Conservation (phyloP, 306 rosid species). For the Bauhinia variegata region DNA sequence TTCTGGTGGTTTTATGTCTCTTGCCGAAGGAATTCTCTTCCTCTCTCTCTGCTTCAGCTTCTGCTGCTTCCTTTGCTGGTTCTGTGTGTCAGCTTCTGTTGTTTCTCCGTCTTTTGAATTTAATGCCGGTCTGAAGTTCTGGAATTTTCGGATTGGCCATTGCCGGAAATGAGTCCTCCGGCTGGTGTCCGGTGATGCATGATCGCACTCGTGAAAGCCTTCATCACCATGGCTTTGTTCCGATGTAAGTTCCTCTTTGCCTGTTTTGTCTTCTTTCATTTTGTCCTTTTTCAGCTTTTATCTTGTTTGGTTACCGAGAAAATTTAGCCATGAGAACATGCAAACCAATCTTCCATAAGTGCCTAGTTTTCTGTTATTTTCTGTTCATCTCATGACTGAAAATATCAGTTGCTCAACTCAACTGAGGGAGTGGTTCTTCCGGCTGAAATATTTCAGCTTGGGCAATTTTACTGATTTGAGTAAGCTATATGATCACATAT, state of each 20-base stretch:
- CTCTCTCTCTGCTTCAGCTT: conserved; percentile 12
- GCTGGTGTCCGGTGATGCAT: conserved; percentile 41
- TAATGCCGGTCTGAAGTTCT: conserved; percentile 31
- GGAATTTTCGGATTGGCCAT: conserved; percentile 28
- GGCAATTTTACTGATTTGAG: conserved; percentile 29
- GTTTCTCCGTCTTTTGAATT: background rate
- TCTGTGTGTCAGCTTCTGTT: background rate
- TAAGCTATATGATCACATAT: conserved; percentile 19
- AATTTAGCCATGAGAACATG: conserved; percentile 13
- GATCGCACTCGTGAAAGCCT: conserved; percentile 29
- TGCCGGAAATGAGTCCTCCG: conserved; percentile 51
- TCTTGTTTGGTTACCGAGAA: conserved; percentile 65
- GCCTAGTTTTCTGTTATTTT: too few relatives aligned
- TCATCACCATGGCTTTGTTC: conserved; percentile 43
- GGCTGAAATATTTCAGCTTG: conserved; percentile 6
- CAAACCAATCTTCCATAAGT: conserved; percentile 13
- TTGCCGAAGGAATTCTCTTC: conserved; percentile 4
- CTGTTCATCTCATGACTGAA: too few relatives aligned
- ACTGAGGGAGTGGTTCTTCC: conserved; percentile 1
- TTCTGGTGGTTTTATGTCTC: conserved; percentile 37
- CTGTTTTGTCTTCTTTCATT: conserved; percentile 11
- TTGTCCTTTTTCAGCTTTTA: background rate
- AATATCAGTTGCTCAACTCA: background rate
- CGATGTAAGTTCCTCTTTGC: conserved; percentile 44
- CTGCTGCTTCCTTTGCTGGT: background rate